Percentiles rank a stretch among this genome's conserved stretches.
These are phyloP conservation scores for Amphichorda felina DNA, from an alignment of 2,329 filamentous ascomycete genomes.

Conservation along the genomic window DNA sequence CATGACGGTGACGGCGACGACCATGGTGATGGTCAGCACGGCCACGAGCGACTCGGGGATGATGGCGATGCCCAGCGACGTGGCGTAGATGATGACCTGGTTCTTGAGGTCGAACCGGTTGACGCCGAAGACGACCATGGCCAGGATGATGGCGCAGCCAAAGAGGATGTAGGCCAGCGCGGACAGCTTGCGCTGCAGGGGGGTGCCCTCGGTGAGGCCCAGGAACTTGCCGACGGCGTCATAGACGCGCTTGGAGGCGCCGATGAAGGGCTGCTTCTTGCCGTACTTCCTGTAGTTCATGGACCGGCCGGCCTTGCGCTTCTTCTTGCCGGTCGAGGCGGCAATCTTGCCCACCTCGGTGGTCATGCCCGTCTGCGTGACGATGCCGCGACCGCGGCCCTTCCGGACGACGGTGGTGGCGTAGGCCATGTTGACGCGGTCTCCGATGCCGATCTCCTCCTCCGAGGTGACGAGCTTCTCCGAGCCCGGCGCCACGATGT, in stretches of 20 bases:
- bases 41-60: slow-evolving; percentile 55
- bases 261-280: slow-evolving; percentile 35
- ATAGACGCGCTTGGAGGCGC: slow-evolving; percentile 31
- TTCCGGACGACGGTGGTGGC: slow-evolving; percentile 63
- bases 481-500: slow-evolving; percentile 28
- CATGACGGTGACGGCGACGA: slow-evolving; percentile 53
- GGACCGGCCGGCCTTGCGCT: slow-evolving; percentile 40
- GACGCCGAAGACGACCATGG: slow-evolving; percentile 45
- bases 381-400: slow-evolving; percentile 61
- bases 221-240: slow-evolving; percentile 45
- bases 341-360: slow-evolving; percentile 64
- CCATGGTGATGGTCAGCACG: slow-evolving; percentile 62
- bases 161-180: slow-evolving; percentile 70
- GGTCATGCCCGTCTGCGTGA: slow-evolving; percentile 59
- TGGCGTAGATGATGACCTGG: slow-evolving; percentile 46
- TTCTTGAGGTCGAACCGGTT: slow-evolving; percentile 38
- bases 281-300: slow-evolving; percentile 43
- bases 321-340: slow-evolving; percentile 37
- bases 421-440: slow-evolving; percentile 64
- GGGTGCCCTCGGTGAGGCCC: slow-evolving; percentile 56
- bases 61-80: slow-evolving; percentile 47
- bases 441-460: slow-evolving; percentile 51
- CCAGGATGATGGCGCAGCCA: slow-evolving; percentile 49
- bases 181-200: slow-evolving; percentile 66
- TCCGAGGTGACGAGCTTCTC: slow-evolving; percentile 32